A percentile compares a stretch with the other conserved stretches of the same genome.
Conservation (phyloP, 805 yeast genomes). For the Ogataea pini region DNA sequence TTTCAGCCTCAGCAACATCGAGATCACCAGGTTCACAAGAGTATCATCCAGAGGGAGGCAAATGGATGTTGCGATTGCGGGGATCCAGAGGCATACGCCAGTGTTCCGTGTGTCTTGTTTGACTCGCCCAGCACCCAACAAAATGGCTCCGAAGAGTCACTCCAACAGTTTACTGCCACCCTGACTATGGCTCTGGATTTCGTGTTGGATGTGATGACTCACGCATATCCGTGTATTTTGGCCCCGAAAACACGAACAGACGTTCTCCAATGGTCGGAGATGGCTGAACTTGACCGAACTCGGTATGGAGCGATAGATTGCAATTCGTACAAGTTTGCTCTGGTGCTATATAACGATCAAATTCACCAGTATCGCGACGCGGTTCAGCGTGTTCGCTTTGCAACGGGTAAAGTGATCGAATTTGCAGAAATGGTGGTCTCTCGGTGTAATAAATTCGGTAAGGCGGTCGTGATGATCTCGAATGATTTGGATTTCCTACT, state of each 20-base stretch:
- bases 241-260: slow-evolving; percentile 27
- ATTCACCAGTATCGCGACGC: slow-evolving; percentile 75
- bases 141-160: slow-evolving; percentile 43
- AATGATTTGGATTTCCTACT: slow-evolving; percentile 49
- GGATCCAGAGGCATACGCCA: slow-evolving; percentile 79
- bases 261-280: slow-evolving; percentile 28
- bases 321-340: slow-evolving; percentile 50
- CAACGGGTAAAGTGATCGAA: slow-evolving; percentile 62
- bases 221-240: slow-evolving; percentile 42
- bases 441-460: slow-evolving; percentile 61
- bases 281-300: slow-evolving; percentile 32
- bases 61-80: slow-evolving; percentile 91
- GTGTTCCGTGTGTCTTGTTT: slow-evolving; percentile 51
- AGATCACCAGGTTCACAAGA: slow-evolving; percentile 69
- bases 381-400: slow-evolving; percentile 58
- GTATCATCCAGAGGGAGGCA: slow-evolving; percentile 63
- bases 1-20: slow-evolving; percentile 66
- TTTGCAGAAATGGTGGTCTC: slow-evolving; percentile 75
- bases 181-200: slow-evolving; percentile 56
- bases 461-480: slow-evolving; percentile 67
- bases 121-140: slow-evolving; percentile 5
- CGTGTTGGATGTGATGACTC: slow-evolving; percentile 59
- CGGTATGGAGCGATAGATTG: slow-evolving; percentile 47
- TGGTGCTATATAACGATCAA: slow-evolving; percentile 78
- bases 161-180: slow-evolving; percentile 39